phyloP scores from a whole-genome alignment of 352 stramenopile genomes.

The Lagenidium giganteum region DNA sequence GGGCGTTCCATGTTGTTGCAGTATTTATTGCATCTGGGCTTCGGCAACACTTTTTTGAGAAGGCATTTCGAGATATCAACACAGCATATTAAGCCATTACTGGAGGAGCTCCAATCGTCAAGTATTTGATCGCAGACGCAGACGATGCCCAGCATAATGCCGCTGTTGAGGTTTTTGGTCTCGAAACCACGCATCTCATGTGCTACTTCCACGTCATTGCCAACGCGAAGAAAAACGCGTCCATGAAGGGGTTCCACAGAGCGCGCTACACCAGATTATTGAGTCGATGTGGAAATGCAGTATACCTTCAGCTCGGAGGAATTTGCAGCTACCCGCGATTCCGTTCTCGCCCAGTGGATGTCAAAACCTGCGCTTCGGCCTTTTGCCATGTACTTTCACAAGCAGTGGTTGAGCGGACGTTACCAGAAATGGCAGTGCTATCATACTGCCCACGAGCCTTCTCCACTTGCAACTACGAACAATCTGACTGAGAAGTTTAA shows the following conservation, averaged over 20 bases:
- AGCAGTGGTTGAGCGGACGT: slow-evolving; percentile 2
- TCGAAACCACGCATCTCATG: no score
- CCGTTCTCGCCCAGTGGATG: no score
- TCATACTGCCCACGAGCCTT: background rate
- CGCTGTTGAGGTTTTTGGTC: no score
- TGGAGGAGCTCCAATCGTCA: background rate
- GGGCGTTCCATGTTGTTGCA: slow-evolving; percentile 5
- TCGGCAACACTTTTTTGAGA: background rate
- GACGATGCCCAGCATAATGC: slow-evolving; percentile 12
- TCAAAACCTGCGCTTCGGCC: no score
- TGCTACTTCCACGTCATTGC: slow-evolving; percentile 16
- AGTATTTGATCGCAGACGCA: slow-evolving; percentile 9
- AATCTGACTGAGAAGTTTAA: slow-evolving; percentile 10
- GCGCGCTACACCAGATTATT: slow-evolving; percentile 4
- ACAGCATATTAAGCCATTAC: background rate
- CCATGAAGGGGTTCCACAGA: background rate
- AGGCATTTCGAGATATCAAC: background rate
- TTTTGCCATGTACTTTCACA: slow-evolving; percentile 4
- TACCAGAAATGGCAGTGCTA: slow-evolving; percentile 8
- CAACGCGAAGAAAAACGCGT: slow-evolving; percentile 1
- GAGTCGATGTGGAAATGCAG: slow-evolving; percentile 10
- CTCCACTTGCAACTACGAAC: slow-evolving; percentile 2
- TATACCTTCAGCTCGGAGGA: background rate
- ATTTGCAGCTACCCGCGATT: no score
- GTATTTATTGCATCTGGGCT: slow-evolving; percentile 12